A percentile compares a stretch with the other conserved stretches of the same genome.
Evolutionary conservation across 1,139 yeast genomes (phyloP).

Genomic region (Diutina rugosa): DNA sequence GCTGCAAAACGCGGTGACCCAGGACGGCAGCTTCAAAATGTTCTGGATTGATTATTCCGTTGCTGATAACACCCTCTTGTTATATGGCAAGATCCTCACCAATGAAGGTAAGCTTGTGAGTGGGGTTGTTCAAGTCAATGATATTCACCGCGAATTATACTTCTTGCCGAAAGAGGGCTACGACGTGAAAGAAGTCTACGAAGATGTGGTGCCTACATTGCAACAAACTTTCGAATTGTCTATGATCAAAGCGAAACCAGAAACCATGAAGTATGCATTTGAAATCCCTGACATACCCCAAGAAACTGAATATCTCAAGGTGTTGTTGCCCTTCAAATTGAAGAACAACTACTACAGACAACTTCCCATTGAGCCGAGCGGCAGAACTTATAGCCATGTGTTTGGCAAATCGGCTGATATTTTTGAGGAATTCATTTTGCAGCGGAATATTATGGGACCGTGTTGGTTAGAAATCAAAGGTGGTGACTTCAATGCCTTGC

Average conservation of each 20-base stretch:
- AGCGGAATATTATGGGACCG: slow-evolving; percentile 89
- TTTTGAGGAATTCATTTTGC: slow-evolving; percentile 79
- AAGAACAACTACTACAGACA: slow-evolving; percentile 34
- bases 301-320: slow-evolving; percentile 70
- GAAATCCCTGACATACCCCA: slow-evolving; percentile 67
- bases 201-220: slow-evolving; percentile 58
- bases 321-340: slow-evolving; percentile 59
- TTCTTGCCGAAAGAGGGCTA: slow-evolving; percentile 58
- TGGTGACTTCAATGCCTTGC: slow-evolving; percentile 47
- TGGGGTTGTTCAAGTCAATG: slow-evolving; percentile 66
- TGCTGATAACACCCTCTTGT: slow-evolving; percentile 49
- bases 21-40: slow-evolving; percentile 43
- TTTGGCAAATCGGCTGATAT: slow-evolving; percentile 68
- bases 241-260: slow-evolving; percentile 57
- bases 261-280: slow-evolving; percentile 73
- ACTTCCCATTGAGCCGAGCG: slow-evolving; percentile 54
- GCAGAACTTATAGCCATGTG: slow-evolving; percentile 66
- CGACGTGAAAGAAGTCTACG: slow-evolving; percentile 56
- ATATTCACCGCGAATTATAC: slow-evolving; percentile 58
- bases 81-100: slow-evolving; percentile 75
- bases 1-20: slow-evolving; percentile 21
- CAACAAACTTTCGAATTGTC: slow-evolving; percentile 51
- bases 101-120: slow-evolving; percentile 51
- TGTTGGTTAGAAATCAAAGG: slow-evolving; percentile 77
- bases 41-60: slow-evolving; percentile 90